Evolutionary conservation across 2,329 filamentous ascomycete genomes (phyloP), one percentile per base, ranked within the genome.

Genomic region (Ramularia collo-cygni): DNA sequence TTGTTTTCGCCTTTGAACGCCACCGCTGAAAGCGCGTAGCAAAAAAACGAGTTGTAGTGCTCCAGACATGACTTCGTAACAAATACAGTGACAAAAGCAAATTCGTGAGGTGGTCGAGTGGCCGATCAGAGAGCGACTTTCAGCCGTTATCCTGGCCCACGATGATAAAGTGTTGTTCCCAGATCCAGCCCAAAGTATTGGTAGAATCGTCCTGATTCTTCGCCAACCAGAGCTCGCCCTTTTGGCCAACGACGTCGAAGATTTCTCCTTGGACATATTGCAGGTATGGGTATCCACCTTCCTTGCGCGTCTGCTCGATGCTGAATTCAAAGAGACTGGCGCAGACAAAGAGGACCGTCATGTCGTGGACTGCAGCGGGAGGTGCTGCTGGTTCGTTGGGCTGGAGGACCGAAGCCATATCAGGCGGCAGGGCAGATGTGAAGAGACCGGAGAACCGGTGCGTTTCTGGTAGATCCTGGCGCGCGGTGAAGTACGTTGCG

Each of bases 271-370:
- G 85, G 52, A 90, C 85, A 65, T 98, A 98, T 31, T 88, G 92
- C 46, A 98, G 70, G 61, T 98, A 98, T 14, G 90, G 89, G 64
- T 95, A 96, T 16, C 92, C 92, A 44, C 85, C 90, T 66, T 96
- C 92, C 42, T 85, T 81, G 54, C 94, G 86, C 17, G 88, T 85
- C 16, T 85, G 86, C 58, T 90, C 85, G 58, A 96, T 96, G 57
- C 95, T 93, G 68, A 96, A 98, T 62, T 96, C 89, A 59, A 95
- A 96, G 21, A 96, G 75, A 54, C 86, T 94, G 14, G 90, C 92
- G 10, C 89, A 92, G 13, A 95, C 73, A 73, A 94, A 98, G 32
- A 96, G 69, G 6, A 95, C 78, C 72, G 35, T 50, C 17, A 45
- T 50, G 36, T 54, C 51, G 6, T 46, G 27, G 2, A 49, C 48